Conservation (phyloP, 1,284 basidiomycete genomes). For the Volvariella volvacea region DNA sequence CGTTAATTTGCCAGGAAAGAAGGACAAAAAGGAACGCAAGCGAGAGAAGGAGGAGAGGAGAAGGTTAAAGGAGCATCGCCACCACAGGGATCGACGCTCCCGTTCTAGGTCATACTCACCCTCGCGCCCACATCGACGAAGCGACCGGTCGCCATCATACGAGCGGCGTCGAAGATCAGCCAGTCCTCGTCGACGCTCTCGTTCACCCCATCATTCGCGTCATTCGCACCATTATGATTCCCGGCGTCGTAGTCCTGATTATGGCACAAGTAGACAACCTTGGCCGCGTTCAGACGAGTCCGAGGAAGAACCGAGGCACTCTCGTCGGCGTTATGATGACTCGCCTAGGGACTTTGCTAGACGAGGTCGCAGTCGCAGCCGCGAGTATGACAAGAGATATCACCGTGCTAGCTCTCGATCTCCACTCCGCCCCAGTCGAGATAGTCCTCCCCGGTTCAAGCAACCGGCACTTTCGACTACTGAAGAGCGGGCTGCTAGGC, state of each 20-base stretch:
- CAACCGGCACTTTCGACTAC: slow-evolving; percentile 19
- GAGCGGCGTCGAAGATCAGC: slow-evolving; percentile 10
- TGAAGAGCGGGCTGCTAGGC: slow-evolving; percentile 69
- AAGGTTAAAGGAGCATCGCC: slow-evolving; percentile 49
- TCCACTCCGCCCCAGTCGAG: slow-evolving; percentile 9
- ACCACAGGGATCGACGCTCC: slow-evolving; percentile 33
- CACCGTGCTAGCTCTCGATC: slow-evolving; percentile 23
- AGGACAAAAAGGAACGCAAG: slow-evolving; percentile 67
- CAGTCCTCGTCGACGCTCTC: slow-evolving; percentile 15
- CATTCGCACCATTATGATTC: slow-evolving; percentile 6
- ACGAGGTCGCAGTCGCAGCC: slow-evolving; percentile 37
- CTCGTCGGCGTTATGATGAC: slow-evolving; percentile 16
- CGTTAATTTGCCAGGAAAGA: slow-evolving; percentile 71
- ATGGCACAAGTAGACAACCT: slow-evolving; percentile 10
- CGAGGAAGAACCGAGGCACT: slow-evolving; percentile 28
- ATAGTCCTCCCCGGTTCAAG: slow-evolving; percentile 11
- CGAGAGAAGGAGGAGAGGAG: slow-evolving; percentile 72
- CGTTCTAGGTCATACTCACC: slow-evolving; percentile 27
- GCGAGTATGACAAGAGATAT: slow-evolving; percentile 10
- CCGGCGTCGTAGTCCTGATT: slow-evolving; percentile 10
- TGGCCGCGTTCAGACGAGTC: slow-evolving; percentile 39
- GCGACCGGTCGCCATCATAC: slow-evolving; percentile 17
- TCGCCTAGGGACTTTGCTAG: slow-evolving; percentile 26
- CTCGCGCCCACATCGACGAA: neutral
- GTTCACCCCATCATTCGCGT: slow-evolving; percentile 13